Base-by-base conservation (phyloP, 2,329 filamentous ascomycete genomes). In the Phoma sp. region DNA sequence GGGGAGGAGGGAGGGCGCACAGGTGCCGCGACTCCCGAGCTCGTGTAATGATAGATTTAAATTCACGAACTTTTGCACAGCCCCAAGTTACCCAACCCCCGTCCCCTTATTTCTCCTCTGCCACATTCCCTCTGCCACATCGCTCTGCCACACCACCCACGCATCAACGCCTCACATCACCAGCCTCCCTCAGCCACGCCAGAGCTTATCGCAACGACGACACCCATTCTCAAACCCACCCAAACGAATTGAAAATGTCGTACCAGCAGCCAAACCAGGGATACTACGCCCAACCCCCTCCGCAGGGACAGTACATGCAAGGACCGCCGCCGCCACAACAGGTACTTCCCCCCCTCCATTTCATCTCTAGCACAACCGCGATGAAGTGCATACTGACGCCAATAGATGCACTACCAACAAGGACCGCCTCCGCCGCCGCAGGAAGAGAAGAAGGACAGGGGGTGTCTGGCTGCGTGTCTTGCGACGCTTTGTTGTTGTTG, bases 401-500 rank as follows among this genome's bases (percentile, higher is more conserved):
- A 5, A 4, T 43, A 74, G 71, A 73, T 74, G 71, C 63, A 72
- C 57, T 74, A 74, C 53, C 61, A 65, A 15, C 69, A 66, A 31
- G 66, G 55, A 2, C 68, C 68, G 4, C 68, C 66, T 12, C 65
- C 66, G 22, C 61, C 63, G 32, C 65, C 62, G 29, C 59, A 60
- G 17, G 58, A 68, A 17, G 48, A 63, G 21, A 69, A 73, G 63
- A 73, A 74, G 46, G 69, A 73, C 31, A 52, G 70, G 6, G 71
- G 71, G 12, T 74, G 71, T 49, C 50, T 74, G 57, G 58, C 62
- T 27, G 67, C 67, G 43, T 74, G 72, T 65, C 41, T 74, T 38
- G 72, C 72, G 9, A 69, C 70, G n/a, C 54, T 74, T 40, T 74
- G 72, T 61, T 74, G 72, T 58, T 74, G 72, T 56, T 74, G 67